These are phyloP conservation scores for Leonotis leonurus DNA, from an alignment of 257 asterid species.

Conservation along the genomic window DNA sequence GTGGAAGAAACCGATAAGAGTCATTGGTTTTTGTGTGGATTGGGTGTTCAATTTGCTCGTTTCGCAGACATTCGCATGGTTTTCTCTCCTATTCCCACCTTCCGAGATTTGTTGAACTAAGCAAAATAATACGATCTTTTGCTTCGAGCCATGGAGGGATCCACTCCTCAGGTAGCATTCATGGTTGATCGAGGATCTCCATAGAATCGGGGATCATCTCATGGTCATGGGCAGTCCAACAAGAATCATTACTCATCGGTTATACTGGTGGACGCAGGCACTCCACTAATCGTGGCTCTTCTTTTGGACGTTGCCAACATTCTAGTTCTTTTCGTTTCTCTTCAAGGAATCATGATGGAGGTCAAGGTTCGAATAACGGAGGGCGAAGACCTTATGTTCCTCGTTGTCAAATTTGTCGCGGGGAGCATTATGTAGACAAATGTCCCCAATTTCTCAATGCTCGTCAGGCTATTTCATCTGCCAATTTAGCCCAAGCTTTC, in stretches of 20 bases:
- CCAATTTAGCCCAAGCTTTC: not conserved
- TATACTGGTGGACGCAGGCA: no score
- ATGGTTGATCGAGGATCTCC: not conserved
- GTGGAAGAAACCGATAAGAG: no score
- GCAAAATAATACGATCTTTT: not conserved
- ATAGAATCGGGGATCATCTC: not conserved
- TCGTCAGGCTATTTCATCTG: no score
- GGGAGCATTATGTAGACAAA: not conserved
- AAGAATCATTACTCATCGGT: no score
- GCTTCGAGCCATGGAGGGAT: not conserved
- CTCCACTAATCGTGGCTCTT: no score
- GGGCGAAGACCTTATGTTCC: not conserved
- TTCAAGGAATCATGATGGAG: no score
- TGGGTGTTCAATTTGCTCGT: not conserved
- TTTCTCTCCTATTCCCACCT: not conserved
- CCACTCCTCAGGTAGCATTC: not conserved
- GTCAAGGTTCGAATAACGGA: no score
- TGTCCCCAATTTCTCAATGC: not conserved
- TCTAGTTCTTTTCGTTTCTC: no score
- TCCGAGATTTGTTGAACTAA: not conserved
- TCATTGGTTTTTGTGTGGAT: not conserved
- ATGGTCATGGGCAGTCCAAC: not conserved
- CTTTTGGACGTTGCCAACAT: no score
- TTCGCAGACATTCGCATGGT: not conserved
- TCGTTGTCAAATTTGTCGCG: no score